Conservation (phyloP, 768 basidiomycete species). For the Galerina sulciceps region DNA sequence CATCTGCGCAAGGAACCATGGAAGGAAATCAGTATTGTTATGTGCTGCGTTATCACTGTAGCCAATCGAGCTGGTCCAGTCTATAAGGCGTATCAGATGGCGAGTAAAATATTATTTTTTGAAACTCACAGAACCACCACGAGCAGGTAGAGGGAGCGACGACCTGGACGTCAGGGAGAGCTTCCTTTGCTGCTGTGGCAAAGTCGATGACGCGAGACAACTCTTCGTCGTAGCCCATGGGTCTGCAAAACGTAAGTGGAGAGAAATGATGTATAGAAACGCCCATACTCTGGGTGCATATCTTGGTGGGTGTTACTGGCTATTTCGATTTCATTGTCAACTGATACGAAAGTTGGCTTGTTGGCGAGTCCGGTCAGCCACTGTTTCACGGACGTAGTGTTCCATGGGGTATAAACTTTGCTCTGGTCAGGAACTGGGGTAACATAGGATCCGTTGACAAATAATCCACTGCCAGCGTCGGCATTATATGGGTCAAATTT, state of each 20-base stretch:
- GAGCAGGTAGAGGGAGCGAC: slow-evolving; percentile 52
- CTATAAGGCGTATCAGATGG: slow-evolving; percentile 25
- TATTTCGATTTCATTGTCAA: slow-evolving; percentile 65
- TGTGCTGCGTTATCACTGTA: slow-evolving; percentile 54
- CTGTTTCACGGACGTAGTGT: slow-evolving; percentile 41
- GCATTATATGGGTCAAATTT: slow-evolving; percentile 50
- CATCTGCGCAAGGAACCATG: slow-evolving; percentile 60
- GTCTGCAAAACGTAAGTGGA: slow-evolving; percentile 26
- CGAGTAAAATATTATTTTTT: neutral
- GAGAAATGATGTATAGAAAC: neutral
- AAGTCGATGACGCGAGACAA: slow-evolving; percentile 47
- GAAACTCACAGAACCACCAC: slow-evolving; percentile 47
- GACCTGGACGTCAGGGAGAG: slow-evolving; percentile 46
- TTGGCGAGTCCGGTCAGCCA: slow-evolving; percentile 51
- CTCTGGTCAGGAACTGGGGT: slow-evolving; percentile 41
- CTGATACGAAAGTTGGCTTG: slow-evolving; percentile 51
- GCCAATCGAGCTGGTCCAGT: slow-evolving; percentile 57
- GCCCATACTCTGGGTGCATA: slow-evolving; percentile 52
- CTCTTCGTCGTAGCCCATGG: slow-evolving; percentile 56
- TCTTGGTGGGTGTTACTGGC: slow-evolving; percentile 57
- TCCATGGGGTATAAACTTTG: slow-evolving; percentile 52
- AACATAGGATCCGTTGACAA: slow-evolving; percentile 51
- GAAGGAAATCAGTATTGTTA: slow-evolving; percentile 55
- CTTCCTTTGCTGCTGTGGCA: slow-evolving; percentile 45
- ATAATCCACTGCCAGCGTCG: slow-evolving; percentile 52